Conservation (phyloP, 768 basidiomycete genomes). For the Lentinula lateritia region DNA sequence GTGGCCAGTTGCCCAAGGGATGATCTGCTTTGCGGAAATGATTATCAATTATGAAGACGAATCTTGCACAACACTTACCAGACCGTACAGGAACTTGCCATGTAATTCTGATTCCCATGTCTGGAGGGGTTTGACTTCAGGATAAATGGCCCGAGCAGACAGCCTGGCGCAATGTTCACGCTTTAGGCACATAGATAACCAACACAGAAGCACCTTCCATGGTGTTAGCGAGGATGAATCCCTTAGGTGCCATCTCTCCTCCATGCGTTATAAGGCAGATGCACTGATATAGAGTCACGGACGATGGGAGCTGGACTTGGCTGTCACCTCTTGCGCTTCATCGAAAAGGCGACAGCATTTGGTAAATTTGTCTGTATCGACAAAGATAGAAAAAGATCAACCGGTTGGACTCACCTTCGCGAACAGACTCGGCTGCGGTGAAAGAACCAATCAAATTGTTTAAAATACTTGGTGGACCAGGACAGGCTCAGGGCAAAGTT, state of each 20-base stretch:
- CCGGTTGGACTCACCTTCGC: constrained; percentile 62
- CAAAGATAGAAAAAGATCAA: not conserved
- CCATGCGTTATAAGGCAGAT: constrained; percentile 69
- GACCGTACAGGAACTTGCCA: too few species aligned
- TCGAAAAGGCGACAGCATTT: constrained; percentile 9
- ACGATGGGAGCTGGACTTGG: constrained; percentile 99
- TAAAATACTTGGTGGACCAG: constrained; percentile 64
- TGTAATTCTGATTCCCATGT: too few species aligned
- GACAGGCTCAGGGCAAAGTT: constrained; percentile 59
- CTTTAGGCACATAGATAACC: not conserved
- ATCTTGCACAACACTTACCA: too few species aligned
- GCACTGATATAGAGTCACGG: constrained; percentile 77
- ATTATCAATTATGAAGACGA: too few species aligned
- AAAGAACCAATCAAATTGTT: constrained; percentile 75
- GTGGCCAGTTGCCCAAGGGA: too few species aligned
- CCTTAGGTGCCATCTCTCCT: constrained; percentile 79
- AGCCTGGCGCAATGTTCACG: not conserved
- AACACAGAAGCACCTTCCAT: constrained; percentile 40
- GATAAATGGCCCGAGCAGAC: too few species aligned
- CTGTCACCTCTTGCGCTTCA: constrained; percentile 56
- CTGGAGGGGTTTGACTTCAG: too few species aligned
- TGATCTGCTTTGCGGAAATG: too few species aligned
- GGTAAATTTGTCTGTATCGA: not conserved
- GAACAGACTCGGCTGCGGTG: constrained; percentile 94
- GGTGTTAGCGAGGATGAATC: constrained; percentile 85